Base-by-base conservation (phyloP, 768 basidiomycete genomes). In the Boletus sp. region DNA sequence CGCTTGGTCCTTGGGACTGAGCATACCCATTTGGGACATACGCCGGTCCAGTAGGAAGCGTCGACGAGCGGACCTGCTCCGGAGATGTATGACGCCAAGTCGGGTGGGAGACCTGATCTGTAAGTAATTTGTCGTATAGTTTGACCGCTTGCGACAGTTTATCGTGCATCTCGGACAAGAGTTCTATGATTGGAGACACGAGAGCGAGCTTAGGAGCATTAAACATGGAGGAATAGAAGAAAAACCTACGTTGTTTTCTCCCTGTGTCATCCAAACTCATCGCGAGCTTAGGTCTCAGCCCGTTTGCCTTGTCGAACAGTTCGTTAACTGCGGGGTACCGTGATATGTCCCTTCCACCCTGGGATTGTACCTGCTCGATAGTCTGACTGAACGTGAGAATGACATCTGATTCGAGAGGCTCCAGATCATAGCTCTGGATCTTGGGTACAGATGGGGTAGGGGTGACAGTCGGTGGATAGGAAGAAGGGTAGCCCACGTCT, bases 341-440 rank as follows among this genome's bases (percentile, higher is more conserved):
- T 3, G 87, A 81, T 57, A 95, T 78, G 71, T 94, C 92, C 18
- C 83, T 76, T 11, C 86, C 87, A 0, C 92, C 89, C 64, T 87
- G 87, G 0, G 86, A 80, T 52, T 89, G 85, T 5, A 90, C 86
- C 60, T 92, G 89, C 55, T 93, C 91, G 28, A 98, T 81, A 0
- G 91, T 91, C 71, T 97, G 93, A 60, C 85, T 90, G 73, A 98
- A 98, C 0, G 92, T 91, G 59, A 96, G 71, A 47, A 99, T 90
- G 0, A 85, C 86, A 68, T 96, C 93, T 1, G 86, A 78, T 73
- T 98, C 96, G 39, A 88, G 63, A 0, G 90, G 85, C 10, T 84
- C 83, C 7, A 98, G 80, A 64, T 98, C 95, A 69, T 92, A 89
- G 50, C 76, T 86, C 2, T 92, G 87, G 30, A 90, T 66, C 45